These are phyloP conservation scores for Tetraselmis striata DNA, from an alignment of 139 green algal genomes.

Conservation along the genomic window DNA sequence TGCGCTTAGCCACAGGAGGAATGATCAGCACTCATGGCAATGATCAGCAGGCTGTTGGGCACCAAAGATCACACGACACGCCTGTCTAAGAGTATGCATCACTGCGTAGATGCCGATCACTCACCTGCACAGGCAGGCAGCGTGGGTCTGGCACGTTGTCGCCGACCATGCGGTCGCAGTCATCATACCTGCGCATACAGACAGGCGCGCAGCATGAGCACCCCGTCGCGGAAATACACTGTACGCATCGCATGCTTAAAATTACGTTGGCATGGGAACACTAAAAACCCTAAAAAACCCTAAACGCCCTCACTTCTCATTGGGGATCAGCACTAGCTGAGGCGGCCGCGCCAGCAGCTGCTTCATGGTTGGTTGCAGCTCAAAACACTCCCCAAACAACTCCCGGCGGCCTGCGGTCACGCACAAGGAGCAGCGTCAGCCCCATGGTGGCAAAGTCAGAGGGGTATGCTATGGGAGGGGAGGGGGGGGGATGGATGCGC, in stretches of 20 bases:
- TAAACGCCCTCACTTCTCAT: too few relatives aligned
- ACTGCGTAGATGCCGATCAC: background rate
- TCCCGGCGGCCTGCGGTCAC: conserved; percentile 24
- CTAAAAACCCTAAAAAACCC: too few relatives aligned
- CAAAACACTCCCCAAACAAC: conserved; percentile 90
- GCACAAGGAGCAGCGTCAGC: too few relatives aligned
- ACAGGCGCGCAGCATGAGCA: too few relatives aligned
- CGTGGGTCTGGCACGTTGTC: background rate
- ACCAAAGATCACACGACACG: background rate
- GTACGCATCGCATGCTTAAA: too few relatives aligned
- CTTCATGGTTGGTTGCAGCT: conserved; percentile 82
- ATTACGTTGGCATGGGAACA: too few relatives aligned
- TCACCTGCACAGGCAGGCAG: background rate
- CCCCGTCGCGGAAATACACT: too few relatives aligned
- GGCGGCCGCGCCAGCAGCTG: conserved; percentile 70
- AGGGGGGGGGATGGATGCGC: background rate
- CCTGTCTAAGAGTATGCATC: background rate
- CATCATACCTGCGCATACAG: too few relatives aligned
- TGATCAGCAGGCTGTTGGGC: background rate
- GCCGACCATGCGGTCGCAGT: background rate
- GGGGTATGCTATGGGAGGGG: background rate
- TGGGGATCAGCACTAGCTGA: conserved; percentile 60
- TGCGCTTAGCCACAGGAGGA: background rate
- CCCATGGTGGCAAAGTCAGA: background rate
- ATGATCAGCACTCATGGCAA: background rate